Evolutionary conservation across 768 basidiomycete genomes (phyloP), one percentile per base, ranked within the genome.

Genomic region (Termitomyces bulborhizus): DNA sequence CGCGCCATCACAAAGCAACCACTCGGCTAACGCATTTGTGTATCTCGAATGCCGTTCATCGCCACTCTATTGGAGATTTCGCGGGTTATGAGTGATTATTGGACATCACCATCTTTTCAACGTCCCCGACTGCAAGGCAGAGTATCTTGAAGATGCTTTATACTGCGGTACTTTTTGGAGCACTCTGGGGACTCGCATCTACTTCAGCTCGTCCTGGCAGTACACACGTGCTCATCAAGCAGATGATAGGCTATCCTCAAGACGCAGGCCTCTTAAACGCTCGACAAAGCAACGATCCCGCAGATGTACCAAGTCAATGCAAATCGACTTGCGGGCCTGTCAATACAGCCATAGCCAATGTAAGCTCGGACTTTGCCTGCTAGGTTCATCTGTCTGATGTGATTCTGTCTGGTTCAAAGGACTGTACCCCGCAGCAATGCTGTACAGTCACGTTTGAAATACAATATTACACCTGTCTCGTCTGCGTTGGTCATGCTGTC

Each of bases 391-490:
- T 41, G 24, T 47, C 16, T 47, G 18, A 47, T 48, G 3, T 46
- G 6, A 13, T 24, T 50, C 24, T 27, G 16, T 8, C 15, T n/a
- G 4, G 6, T 1, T 44, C 36, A 3, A 48, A 71, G 72, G 57
- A 48, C 11, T 74, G 73, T 47, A 54, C 63, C 9, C 57, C 65
- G 1, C 27, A 59, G 8, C 41, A 58, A 31, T 81, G 79, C 54
- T 81, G 79, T 60, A 66, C 71, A 4, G 54, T 64, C 11, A 59
- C 57, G 4, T 81, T 78, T 53, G 70, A 75, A 55, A 66, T 59
- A 0, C 54, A 57, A 4, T 79, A 75, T 60, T 77, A 70, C 65
- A 63, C 71, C 49, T 81, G 79, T 56, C 64, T 77, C 57, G 31
- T 63, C 5, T 81, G 79, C 53, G 55, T 73, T 67, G 57, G 51